Evolutionary conservation across 129 eudicot genomes (phyloP), one percentile per base, ranked within the genome.

Genomic region (Flaveria sonorensis): DNA sequence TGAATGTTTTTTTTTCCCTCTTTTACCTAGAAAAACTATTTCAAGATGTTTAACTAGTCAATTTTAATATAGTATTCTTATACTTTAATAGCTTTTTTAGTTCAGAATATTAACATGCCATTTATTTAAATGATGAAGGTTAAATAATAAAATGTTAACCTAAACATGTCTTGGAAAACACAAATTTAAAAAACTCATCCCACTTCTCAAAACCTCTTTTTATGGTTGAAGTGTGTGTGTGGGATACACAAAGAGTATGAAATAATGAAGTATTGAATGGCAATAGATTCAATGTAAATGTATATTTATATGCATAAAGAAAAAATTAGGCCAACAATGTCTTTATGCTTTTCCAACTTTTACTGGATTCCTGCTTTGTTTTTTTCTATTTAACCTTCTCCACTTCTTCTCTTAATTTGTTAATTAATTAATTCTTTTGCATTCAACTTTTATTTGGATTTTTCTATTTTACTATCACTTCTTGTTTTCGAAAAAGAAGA

Each of bases 301-400:
- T 32, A 47, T 79, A 60, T 60, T 24, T 66, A 63, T 45, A 24
- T 12, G 47, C 59, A 40, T 67, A 81, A 73, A 79, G 69, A 69
- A 79, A 18, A 80, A 66, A 68, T 53, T 66, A 87, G 81, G 80
- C 75, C 68, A 81, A 80, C 84, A 75, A 59, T 75, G 67, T 70
- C 82, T 75, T 81, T 59, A 77, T 50, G 79, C 85, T 69, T 76
- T 83, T 21, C 57, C 85, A 81, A 81, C 88, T 87, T 88, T 80
- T 81, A 83, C 92, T 75, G 86, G 86, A 88, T 82, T 87, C 85
- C 92, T 76, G 89, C 87, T 75, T 77, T 80, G 81, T 82, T 80
- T 68, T 79, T 59, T 48, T 52, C 61, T 36, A 71, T 79, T 16
- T 63, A 57, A 67, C 80, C 64, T 87, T 82, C 36, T 28, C 52